Conservation (phyloP, 495 filamentous ascomycete genomes). For the Tuber borchii region DNA sequence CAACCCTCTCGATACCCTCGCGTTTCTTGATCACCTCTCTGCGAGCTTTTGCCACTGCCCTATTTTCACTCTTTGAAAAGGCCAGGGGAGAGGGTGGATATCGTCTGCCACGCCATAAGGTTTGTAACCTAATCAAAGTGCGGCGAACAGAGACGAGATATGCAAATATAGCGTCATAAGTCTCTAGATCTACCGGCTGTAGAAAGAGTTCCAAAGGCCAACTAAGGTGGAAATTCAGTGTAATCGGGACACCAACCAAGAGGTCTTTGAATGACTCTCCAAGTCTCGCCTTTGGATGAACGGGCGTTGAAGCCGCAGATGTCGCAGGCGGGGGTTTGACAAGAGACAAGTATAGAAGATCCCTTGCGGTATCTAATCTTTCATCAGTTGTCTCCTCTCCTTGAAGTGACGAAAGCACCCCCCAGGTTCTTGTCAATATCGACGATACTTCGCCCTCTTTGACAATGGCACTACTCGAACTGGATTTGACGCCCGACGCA, state of each 20-base stretch:
- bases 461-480: constrained; percentile 56
- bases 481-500: constrained; percentile 35
- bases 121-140: constrained; percentile 70
- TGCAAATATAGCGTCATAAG: constrained; percentile 74
- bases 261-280: constrained; percentile 64
- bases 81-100: constrained; percentile 61
- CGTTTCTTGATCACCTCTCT: constrained; percentile 56
- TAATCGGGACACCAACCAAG: constrained; percentile 68
- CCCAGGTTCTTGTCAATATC: constrained; percentile 68
- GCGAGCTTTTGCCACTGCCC: constrained; percentile 51
- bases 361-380: constrained; percentile 68
- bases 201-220: constrained; percentile 86
- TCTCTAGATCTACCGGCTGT: constrained; percentile 61
- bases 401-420: constrained; percentile 64
- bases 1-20: constrained; percentile 59
- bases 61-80: constrained; percentile 47
- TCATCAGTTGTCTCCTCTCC: constrained; percentile 67
- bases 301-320: constrained; percentile 45
- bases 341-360: constrained; percentile 64
- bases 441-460: constrained; percentile 81
- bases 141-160: constrained; percentile 79
- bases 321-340: constrained; percentile 46
- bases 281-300: constrained; percentile 28
- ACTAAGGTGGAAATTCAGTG: constrained; percentile 63
- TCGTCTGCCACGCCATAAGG: constrained; percentile 76